Evolutionary conservation across 768 basidiomycete genomes (phyloP).

Genomic region (Pleurotus giganteus): DNA sequence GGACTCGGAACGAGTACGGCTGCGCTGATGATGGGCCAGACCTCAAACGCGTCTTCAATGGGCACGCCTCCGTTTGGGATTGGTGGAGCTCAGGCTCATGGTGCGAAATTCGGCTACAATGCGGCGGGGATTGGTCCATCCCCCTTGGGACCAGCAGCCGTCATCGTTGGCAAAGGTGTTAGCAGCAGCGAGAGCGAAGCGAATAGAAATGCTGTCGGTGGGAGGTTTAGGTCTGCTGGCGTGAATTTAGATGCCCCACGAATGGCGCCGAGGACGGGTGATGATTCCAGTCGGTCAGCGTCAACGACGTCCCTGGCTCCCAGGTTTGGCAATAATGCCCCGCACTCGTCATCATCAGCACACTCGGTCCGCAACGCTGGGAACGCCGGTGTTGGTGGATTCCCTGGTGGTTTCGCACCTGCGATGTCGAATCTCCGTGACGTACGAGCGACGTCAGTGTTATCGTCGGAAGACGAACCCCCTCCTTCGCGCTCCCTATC

Average conservation of each 20-base stretch:
- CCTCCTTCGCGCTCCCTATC: constrained; percentile 28
- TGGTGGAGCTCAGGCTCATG: not conserved
- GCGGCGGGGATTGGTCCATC: constrained; percentile 7
- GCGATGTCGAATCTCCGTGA: constrained; percentile 6
- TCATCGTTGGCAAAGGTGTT: not conserved
- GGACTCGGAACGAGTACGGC: not conserved
- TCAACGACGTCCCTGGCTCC: constrained; percentile 6
- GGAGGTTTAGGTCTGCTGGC: not conserved
- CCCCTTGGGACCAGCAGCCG: constrained; percentile 1
- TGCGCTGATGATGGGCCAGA: constrained; percentile 2
- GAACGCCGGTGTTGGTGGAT: not conserved
- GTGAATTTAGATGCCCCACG: not conserved
- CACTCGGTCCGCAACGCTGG: not conserved
- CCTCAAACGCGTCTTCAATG: not conserved
- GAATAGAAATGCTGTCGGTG: not conserved
- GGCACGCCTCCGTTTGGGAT: not conserved
- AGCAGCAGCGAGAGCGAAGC: not conserved
- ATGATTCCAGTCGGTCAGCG: constrained; percentile 6
- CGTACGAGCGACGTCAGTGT: constrained; percentile 7
- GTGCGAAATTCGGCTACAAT: not conserved
- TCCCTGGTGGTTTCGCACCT: not conserved
- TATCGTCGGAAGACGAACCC: constrained; percentile 24
- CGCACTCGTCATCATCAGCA: not conserved
- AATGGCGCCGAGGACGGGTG: not conserved
- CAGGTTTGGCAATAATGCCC: not conserved